These are phyloP conservation scores for Golubevia sp. DNA, from an alignment of 1,284 basidiomycete genomes.

Conservation along the genomic window DNA sequence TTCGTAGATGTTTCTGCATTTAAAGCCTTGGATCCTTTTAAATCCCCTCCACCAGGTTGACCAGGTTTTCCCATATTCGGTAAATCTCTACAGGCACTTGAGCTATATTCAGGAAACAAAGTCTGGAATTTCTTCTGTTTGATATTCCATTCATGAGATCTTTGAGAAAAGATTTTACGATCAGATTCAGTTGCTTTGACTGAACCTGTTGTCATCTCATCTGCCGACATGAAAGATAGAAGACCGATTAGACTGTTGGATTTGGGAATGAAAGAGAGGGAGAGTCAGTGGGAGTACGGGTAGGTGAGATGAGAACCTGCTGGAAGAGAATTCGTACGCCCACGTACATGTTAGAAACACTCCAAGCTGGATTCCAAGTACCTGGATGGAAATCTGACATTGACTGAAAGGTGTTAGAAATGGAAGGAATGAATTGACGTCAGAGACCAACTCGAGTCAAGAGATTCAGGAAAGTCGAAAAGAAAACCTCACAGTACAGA, in stretches of 20 bases:
- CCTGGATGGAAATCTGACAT: conserved; percentile 76
- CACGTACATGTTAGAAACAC: conserved; percentile 85
- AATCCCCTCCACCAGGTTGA: too few species aligned
- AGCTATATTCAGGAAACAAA: conserved; percentile 50
- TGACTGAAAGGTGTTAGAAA: conserved; percentile 7
- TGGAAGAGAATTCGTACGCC: too few species aligned
- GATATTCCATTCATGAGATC: conserved; percentile 84
- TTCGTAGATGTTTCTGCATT: too few species aligned
- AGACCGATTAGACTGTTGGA: conserved; percentile 77
- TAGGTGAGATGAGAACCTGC: too few species aligned
- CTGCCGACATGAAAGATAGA: conserved; percentile 91
- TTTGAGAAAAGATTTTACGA: conserved; percentile 75
- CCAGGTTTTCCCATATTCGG: conserved; percentile 51
- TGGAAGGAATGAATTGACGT: background rate
- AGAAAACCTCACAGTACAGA: conserved; percentile 62
- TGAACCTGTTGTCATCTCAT: conserved; percentile 94
- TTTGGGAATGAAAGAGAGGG: background rate
- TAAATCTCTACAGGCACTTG: conserved; percentile 23
- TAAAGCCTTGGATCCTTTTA: too few species aligned
- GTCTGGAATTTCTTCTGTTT: conserved; percentile 72
- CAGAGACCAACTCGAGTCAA: background rate
- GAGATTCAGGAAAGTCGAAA: background rate
- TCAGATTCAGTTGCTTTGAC: conserved; percentile 79
- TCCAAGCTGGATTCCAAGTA: conserved; percentile 88
- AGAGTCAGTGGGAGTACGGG: conserved; percentile 5